These are phyloP conservation scores for Podospora didyma DNA, from an alignment of 495 filamentous ascomycete genomes.

Conservation along the genomic window DNA sequence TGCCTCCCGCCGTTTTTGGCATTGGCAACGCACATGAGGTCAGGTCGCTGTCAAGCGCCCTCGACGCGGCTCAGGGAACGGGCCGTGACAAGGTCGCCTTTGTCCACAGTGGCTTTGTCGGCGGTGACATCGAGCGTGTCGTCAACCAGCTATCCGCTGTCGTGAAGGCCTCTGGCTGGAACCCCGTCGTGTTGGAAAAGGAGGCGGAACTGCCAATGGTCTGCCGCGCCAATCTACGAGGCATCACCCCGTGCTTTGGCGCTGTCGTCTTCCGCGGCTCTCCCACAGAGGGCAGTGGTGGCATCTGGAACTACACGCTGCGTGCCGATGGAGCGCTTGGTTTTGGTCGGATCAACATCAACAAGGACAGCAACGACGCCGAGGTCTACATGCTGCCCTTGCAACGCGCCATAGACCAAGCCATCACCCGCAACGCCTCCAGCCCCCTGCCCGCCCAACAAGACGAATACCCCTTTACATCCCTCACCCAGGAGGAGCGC, in stretches of 20 bases:
- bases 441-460: constrained; percentile 41
- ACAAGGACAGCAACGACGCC: constrained; percentile 57
- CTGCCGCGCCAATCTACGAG: constrained; percentile 66
- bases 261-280: constrained; percentile 72
- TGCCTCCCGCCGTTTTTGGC: constrained; percentile 63
- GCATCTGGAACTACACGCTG: constrained; percentile 82
- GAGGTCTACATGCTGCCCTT: constrained; percentile 74
- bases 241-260: constrained; percentile 68
- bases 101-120: constrained; percentile 66
- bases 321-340: constrained; percentile 65
- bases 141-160: constrained; percentile 57
- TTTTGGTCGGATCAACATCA: constrained; percentile 51
- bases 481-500: constrained; percentile 59
- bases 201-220: constrained; percentile 52
- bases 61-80: constrained; percentile 43
- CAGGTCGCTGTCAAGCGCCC: constrained; percentile 54
- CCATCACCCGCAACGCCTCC: constrained; percentile 55
- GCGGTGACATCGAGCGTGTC: constrained; percentile 67
- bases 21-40: constrained; percentile 56
- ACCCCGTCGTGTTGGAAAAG: constrained; percentile 47
- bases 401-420: constrained; percentile 69
- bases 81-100: constrained; percentile 69
- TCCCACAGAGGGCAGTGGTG: constrained; percentile 59
- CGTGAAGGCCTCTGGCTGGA: constrained; percentile 49
- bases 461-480: constrained; percentile 71